Percentiles rank a stretch among this genome's conserved stretches.
Evolutionary conservation across 1,139 yeast species (phyloP).

Genomic region (Kodamaea derodonti): DNA sequence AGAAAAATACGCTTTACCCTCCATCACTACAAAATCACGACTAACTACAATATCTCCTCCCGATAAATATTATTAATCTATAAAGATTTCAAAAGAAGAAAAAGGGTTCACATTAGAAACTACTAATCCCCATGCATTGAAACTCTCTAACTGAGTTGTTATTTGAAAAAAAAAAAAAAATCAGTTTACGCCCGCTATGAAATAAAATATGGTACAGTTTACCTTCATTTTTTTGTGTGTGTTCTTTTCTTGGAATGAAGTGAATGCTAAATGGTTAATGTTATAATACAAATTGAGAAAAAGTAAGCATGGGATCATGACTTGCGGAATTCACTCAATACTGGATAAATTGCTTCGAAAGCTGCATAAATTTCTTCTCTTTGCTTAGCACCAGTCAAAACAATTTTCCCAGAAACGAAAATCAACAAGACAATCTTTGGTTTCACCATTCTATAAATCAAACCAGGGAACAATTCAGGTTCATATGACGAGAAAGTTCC

Average conservation of each 20-base stretch:
- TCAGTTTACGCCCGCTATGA: slow-evolving; percentile 3
- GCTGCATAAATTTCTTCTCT: slow-evolving; percentile 98
- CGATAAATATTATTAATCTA: slow-evolving; percentile 6
- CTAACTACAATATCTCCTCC: neutral
- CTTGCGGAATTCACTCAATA: slow-evolving; percentile 95
- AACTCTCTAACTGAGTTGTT: slow-evolving; percentile 2
- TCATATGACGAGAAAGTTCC: slow-evolving; percentile 98
- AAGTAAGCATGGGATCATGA: slow-evolving; percentile 30
- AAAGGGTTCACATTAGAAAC: slow-evolving; percentile 1
- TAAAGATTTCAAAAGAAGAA: slow-evolving; percentile 4
- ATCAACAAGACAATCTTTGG: slow-evolving; percentile 95
- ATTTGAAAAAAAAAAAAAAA: slow-evolving; percentile 1
- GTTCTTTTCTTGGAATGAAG: slow-evolving; percentile 1
- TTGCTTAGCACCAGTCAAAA: slow-evolving; percentile 97
- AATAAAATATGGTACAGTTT: slow-evolving; percentile 2
- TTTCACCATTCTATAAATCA: slow-evolving; percentile 98
- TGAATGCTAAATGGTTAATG: slow-evolving; percentile 2
- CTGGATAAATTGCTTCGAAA: slow-evolving; percentile 96
- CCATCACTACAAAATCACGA: neutral
- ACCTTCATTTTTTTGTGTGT: neutral
- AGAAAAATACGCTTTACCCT: too few species aligned
- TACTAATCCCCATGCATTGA: slow-evolving; percentile 5
- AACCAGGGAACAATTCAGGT: slow-evolving; percentile 97
- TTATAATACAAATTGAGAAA: slow-evolving; percentile 6
- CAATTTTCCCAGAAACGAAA: slow-evolving; percentile 96